These are phyloP conservation scores for Tolypocladium paradoxum DNA, from an alignment of 2,329 filamentous ascomycete genomes.

Conservation along the genomic window DNA sequence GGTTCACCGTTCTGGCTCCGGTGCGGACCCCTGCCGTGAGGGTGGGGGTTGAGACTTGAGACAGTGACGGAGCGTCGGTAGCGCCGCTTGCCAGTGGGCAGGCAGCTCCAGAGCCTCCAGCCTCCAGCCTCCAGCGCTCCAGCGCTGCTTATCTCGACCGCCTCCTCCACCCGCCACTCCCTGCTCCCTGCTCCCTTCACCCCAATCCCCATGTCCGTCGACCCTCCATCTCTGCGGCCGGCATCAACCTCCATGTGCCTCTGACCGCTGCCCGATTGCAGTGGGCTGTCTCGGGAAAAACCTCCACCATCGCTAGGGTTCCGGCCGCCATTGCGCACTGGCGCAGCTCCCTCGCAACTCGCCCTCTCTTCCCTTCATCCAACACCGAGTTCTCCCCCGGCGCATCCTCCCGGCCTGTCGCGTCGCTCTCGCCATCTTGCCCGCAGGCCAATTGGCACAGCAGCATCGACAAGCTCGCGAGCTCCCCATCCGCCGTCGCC, in stretches of 20 bases:
- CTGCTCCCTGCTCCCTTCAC: not conserved
- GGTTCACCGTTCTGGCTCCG: not conserved
- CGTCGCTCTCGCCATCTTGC: not conserved
- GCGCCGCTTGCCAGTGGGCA: not conserved
- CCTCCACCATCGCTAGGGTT: not conserved
- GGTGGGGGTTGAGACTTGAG: not conserved
- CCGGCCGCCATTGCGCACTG: not conserved
- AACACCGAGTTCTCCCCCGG: not conserved
- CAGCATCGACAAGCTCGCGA: not conserved
- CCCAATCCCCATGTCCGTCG: not conserved
- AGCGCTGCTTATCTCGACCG: not conserved
- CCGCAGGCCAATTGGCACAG: not conserved
- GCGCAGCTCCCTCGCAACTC: not conserved
- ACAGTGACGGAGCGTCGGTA: constrained; percentile 4
- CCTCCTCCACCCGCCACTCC: not conserved
- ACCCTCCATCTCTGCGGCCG: not conserved
- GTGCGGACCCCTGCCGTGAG: not conserved
- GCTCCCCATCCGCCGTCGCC: not conserved
- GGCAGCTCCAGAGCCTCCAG: too few species aligned
- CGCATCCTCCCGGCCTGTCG: not conserved
- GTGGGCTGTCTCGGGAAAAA: not conserved
- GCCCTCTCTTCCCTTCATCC: not conserved
- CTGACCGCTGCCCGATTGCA: not conserved
- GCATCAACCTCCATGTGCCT: too few species aligned
- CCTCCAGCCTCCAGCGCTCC: too few species aligned